Evolutionary conservation across 139 green algal species (phyloP).

Genomic region (Chlorella ohadii): DNA sequence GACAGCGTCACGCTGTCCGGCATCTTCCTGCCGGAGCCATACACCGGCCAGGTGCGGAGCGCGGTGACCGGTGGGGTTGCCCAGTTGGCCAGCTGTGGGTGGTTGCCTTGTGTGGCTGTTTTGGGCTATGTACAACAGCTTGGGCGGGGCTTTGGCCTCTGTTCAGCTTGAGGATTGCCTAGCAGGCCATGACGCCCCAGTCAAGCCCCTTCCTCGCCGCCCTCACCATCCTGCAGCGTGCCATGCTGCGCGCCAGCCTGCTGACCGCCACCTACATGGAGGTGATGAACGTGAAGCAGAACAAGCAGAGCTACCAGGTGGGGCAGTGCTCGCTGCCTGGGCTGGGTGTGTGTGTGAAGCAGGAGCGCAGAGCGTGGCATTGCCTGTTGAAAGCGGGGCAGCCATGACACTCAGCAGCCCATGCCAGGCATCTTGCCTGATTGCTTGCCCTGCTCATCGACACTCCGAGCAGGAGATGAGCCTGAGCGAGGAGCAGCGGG

Average conservation of each 20-base stretch:
- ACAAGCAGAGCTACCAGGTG: conserved; percentile 82
- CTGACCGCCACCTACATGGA: conserved; percentile 94
- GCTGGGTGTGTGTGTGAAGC: background rate
- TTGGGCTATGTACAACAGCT: too few relatives aligned
- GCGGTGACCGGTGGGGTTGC: conserved; percentile 47
- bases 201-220: too few relatives aligned
- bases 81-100: too few relatives aligned
- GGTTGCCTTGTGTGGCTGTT: too few relatives aligned
- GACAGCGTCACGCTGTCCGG: conserved; percentile 88
- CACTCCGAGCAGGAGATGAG: conserved; percentile 26
- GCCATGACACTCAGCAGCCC: too few relatives aligned
- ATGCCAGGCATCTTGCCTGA: too few relatives aligned
- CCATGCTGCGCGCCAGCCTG: conserved; percentile 71
- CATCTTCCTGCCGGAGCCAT: conserved; percentile 94
- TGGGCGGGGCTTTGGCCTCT: too few relatives aligned
- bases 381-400: too few relatives aligned
- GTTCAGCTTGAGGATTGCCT: too few relatives aligned
- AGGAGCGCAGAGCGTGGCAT: background rate
- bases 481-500: conserved; percentile 55
- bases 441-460: too few relatives aligned
- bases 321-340: too few relatives aligned
- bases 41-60: conserved; percentile 68
- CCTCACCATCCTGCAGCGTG: background rate
- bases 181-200: too few relatives aligned
- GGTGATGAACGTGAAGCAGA: conserved; percentile 74